Percentiles rank a stretch among this genome's conserved stretches.
These are phyloP conservation scores for Monosiga brevicollis DNA, from an alignment of 78 protist genomes.

Conservation along the genomic window DNA sequence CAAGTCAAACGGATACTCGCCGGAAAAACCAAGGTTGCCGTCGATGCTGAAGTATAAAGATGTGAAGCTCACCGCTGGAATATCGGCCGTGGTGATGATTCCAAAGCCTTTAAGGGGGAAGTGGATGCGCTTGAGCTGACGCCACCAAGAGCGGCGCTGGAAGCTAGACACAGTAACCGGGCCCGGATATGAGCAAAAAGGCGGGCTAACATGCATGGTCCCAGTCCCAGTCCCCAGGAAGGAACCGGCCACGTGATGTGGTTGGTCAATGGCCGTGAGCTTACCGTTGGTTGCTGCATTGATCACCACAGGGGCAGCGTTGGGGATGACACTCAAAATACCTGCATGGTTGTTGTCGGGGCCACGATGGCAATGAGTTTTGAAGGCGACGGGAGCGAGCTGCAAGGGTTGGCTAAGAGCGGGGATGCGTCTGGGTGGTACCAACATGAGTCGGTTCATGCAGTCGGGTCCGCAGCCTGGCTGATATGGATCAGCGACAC, in stretches of 20 bases:
- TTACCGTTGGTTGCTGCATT: neutral
- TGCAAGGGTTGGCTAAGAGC: neutral
- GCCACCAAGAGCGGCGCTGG: neutral
- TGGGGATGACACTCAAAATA: neutral
- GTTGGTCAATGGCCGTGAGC: neutral
- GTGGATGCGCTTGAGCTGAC: neutral
- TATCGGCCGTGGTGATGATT: neutral
- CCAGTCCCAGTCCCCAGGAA: neutral
- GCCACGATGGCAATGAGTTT: neutral
- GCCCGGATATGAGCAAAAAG: neutral
- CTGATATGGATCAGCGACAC: too few species aligned
- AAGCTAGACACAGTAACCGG: too few species aligned
- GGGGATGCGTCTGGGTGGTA: neutral
- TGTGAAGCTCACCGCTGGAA: neutral
- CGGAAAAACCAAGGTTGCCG: neutral
- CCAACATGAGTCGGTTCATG: neutral
- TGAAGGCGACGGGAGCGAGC: neutral
- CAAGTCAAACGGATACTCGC: neutral
- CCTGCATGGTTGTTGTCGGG: neutral
- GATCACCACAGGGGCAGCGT: neutral
- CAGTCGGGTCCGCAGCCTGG: neutral
- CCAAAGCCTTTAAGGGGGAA: neutral
- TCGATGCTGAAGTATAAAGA: neutral
- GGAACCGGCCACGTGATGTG: neutral
- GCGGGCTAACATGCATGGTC: neutral